phyloP scores from a whole-genome alignment of 805 yeast species.

The Metschnikowia proteae region DNA sequence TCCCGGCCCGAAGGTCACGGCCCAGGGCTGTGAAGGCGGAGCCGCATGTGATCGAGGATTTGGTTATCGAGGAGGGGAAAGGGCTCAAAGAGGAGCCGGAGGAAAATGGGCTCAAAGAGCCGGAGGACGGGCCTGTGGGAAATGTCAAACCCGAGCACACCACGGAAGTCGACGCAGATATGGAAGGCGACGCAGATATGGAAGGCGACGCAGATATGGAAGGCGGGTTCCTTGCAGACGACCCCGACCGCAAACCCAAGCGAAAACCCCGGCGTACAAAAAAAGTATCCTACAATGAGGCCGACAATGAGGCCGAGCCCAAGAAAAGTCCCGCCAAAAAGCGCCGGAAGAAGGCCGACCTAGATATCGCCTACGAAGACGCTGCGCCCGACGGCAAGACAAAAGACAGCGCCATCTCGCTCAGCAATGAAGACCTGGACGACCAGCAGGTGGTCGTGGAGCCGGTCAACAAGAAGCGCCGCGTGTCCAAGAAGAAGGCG shows the following conservation, averaged over 20 bases:
- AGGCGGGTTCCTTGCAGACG: slow-evolving; percentile 19
- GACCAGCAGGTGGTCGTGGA: slow-evolving; percentile 9
- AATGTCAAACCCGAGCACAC: not conserved
- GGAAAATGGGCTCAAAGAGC: not conserved
- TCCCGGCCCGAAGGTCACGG: not conserved
- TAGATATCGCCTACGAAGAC: slow-evolving; percentile 7
- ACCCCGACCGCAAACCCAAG: slow-evolving; percentile 14
- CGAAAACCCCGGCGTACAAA: slow-evolving; percentile 10
- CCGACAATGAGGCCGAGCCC: slow-evolving; percentile 7
- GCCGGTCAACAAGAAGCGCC: slow-evolving; percentile 22
- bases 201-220: slow-evolving; percentile 9
- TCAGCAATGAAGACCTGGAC: slow-evolving; percentile 26
- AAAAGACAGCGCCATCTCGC: slow-evolving; percentile 21
- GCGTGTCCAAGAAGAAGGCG: slow-evolving; percentile 27
- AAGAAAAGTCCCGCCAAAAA: not conserved
- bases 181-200: not conserved
- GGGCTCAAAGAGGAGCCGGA: too few relatives aligned
- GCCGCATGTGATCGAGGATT: not conserved
- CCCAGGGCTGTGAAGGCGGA: slow-evolving; percentile 1
- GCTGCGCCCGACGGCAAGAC: slow-evolving; percentile 3
- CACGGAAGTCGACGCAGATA: not conserved
- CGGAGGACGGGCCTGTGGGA: not conserved
- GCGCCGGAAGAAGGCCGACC: not conserved
- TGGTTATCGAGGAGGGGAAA: not conserved
- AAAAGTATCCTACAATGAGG: slow-evolving; percentile 23